Base-by-base conservation (phyloP, 805 yeast species). In the Schwanniomyces polymorphus region DNA sequence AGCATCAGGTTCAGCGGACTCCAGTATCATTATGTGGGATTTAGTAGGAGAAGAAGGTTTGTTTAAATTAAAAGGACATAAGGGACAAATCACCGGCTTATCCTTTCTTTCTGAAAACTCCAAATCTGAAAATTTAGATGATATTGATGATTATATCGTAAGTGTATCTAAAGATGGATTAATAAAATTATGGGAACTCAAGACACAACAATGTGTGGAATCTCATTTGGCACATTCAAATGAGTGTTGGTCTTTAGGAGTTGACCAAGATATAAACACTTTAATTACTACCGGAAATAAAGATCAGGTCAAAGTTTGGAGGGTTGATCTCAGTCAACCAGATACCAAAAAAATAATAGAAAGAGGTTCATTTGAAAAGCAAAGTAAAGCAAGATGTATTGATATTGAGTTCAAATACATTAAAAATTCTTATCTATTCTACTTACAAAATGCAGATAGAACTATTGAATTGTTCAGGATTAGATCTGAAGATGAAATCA, bases 221-320 rank as follows among this genome's bases (percentile, higher is more conserved):
- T 91, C 98, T 1, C 97, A 91, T 63, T 83, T 91, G 51, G 97
- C 97, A 0, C 97, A 90, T 63, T 77, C 87, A 18, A 91, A 92
- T 48, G 98, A 94, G 65, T 89, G 97, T 70, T 94, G 98, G 98
- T 74, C 88, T 2, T 64, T 91, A 58, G 87, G 81, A 3, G 62
- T 82, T 16, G 70, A 73, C 38, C 62, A 65, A 8, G 64, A 71
- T 27, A 66, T 65, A 21, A 66, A 62, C 39, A 52, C 84, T 44
- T 69, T 80, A 26, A 66, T 91, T 17, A 91, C 97, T 0, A 78
- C 87, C 26, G 91, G 97, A 38, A 80, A 82, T 58, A 91, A 88
- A 53, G 84, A 87, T 53, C 95, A 90, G 61, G 77, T 88, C 27
- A 89, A 88, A 62, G 75, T 91, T 7, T 94, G 98, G 98, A 65